Conservation (phyloP, 192 early-diverging fungal species). For the Jimgerdemannia flammicorona region DNA sequence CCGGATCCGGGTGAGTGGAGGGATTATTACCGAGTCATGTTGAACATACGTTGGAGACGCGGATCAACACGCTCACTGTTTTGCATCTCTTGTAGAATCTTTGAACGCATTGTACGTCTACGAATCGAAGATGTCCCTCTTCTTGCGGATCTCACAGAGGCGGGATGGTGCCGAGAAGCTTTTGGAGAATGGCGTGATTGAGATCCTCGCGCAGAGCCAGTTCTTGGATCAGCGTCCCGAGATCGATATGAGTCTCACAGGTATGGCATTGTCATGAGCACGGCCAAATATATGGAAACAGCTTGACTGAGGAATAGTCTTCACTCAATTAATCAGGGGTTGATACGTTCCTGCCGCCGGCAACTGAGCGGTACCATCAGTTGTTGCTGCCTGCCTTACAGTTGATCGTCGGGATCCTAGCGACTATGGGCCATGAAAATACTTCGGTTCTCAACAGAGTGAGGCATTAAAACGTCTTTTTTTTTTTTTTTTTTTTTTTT, state of each 20-base stretch:
- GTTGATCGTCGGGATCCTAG: constrained; percentile 10
- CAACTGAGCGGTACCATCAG: constrained; percentile 6
- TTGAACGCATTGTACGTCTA: constrained; percentile 66
- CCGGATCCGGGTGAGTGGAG: constrained; percentile 30
- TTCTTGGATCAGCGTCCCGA: constrained; percentile 70
- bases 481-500: background rate
- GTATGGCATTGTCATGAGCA: background rate
- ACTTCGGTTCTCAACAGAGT: constrained; percentile 7
- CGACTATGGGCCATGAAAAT: constrained; percentile 4
- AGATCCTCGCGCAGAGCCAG: constrained; percentile 66
- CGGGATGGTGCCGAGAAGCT: constrained; percentile 74
- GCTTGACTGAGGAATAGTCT: background rate
- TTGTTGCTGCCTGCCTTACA: constrained; percentile 14
- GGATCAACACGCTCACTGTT: background rate
- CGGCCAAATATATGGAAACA: background rate
- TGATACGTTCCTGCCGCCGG: background rate
- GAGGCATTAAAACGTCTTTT: background rate
- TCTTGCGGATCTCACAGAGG: constrained; percentile 73
- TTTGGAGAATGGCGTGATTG: constrained; percentile 75
- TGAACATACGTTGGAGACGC: background rate
- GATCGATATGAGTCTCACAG: background rate
- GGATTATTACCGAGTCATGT: background rate
- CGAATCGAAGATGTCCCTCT: constrained; percentile 78
- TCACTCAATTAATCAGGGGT: background rate
- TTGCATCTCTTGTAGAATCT: constrained; percentile 25